Evolutionary conservation across 176 grass and related monocot genomes (phyloP).

Genomic region (Carex pumila): DNA sequence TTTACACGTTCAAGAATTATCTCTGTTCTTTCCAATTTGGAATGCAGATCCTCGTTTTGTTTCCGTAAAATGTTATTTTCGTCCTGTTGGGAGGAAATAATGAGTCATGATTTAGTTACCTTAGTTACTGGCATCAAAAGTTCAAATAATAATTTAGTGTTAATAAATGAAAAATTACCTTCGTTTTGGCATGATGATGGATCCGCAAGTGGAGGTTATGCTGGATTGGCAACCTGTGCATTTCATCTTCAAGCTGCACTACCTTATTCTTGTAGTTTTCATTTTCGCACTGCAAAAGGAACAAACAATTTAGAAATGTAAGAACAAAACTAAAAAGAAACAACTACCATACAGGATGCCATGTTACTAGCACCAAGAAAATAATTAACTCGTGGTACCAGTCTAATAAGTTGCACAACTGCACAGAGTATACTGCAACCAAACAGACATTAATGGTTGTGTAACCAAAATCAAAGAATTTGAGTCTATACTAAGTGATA

Average conservation of each 20-base stretch:
- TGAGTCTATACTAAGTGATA: neutral
- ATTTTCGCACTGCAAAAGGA: conserved; percentile 61
- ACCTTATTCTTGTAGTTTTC: conserved; percentile 71
- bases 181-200: conserved; percentile 96
- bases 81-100: conserved; percentile 49
- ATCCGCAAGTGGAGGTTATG: conserved; percentile 86
- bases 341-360: neutral
- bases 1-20: conserved; percentile 44
- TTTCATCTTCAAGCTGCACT: conserved; percentile 75
- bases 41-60: conserved; percentile 61
- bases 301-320: conserved; percentile 9
- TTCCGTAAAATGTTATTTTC: conserved; percentile 55
- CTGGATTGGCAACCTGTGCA: conserved; percentile 66
- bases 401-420: neutral
- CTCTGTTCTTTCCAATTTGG: conserved; percentile 53
- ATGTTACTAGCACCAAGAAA: neutral
- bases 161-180: conserved; percentile 34
- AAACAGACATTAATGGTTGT: neutral
- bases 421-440: neutral
- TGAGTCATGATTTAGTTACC: conserved; percentile 24
- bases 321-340: conserved; percentile 15
- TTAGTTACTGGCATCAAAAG: conserved; percentile 60
- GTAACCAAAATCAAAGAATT: neutral
- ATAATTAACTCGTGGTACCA: neutral
- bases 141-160: neutral